Percentiles rank a stretch among this genome's conserved stretches.
phyloP scores from a whole-genome alignment of 2,329 filamentous ascomycete species.

The Claviceps digitariae region DNA sequence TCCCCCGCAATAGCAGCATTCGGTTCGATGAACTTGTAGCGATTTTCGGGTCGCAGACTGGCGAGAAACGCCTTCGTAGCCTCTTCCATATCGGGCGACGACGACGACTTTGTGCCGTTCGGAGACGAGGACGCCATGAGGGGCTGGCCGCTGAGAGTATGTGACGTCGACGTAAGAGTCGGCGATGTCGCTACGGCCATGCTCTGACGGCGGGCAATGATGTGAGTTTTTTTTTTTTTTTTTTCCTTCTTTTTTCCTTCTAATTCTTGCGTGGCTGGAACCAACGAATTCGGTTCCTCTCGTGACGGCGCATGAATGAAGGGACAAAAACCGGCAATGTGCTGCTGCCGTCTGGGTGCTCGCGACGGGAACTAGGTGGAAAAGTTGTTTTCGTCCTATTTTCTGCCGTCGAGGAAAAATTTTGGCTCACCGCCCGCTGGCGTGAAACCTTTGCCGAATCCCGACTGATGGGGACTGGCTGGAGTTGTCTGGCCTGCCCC shows the following conservation, averaged over 20 bases:
- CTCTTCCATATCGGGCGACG: slow-evolving; percentile 20
- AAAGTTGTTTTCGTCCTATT: neutral
- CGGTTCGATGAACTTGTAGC: slow-evolving; percentile 68
- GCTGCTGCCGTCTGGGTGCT: neutral
- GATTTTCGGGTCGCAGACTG: slow-evolving; percentile 42
- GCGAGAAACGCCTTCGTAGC: slow-evolving; percentile 38
- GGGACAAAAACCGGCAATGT: neutral
- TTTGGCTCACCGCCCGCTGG: slow-evolving; percentile 8
- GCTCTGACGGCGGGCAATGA: slow-evolving; percentile 8
- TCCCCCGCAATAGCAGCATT: slow-evolving; percentile 50
- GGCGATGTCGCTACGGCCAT: slow-evolving; percentile 35
- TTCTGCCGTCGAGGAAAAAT: slow-evolving; percentile 7
- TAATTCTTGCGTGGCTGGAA: too few relatives aligned
- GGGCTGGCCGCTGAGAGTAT: slow-evolving; percentile 44
- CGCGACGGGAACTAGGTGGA: neutral
- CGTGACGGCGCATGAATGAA: neutral
- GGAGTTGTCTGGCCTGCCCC: neutral
- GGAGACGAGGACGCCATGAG: slow-evolving; percentile 26
- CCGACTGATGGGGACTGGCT: neutral
- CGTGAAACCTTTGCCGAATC: neutral
- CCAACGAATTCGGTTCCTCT: too few relatives aligned
- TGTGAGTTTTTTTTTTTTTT: neutral
- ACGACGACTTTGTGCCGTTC: slow-evolving; percentile 19
- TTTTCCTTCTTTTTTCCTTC: too few relatives aligned
- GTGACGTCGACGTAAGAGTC: slow-evolving; percentile 49